Base-by-base conservation (phyloP, 1,284 basidiomycete genomes). In the Uromyces viciae-fabae region DNA sequence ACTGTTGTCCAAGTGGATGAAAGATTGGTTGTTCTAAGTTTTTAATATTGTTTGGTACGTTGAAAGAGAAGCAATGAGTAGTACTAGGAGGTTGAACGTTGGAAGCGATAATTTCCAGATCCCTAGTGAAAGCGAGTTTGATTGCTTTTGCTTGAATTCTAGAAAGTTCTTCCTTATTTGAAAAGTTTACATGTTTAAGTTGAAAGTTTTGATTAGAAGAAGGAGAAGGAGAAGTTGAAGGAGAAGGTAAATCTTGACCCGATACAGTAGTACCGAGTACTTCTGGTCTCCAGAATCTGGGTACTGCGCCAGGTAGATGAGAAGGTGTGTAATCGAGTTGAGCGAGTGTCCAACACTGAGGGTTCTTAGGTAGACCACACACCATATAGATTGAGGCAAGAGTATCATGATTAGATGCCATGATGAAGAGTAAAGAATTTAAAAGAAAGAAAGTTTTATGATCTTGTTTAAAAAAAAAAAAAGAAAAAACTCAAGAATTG, bases 81-180 rank as follows among this genome's bases (percentile, higher is more conserved):
- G 94, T 96, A 25, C 93, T 93, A 0, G 94, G 91, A 3, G 94
- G 94, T 83, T 95, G 92, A 9, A 95, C 89, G 0, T 93, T 93
- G 19, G 94, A 94, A 22, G 94, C 93, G 85, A 97, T 92, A 82
- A 98, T 92, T 85, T 98, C 95, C 71, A 98, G 93, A 87, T 95
- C 94, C 76, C 93, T 91, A 33, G 93, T 91, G 86, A 95, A 95
- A 86, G 87, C 81, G 82, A 93, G 92, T 89, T 97, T 96, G 86
- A 95, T 90, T 7, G 93, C 91, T 86, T 95, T 95, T 77, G 92
- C 92, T 71, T 95, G 89, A 89, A 96, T 92, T 87, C 93, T 94
- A 22, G 91, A 91, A 73, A 93, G 91, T 83, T 94, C 93, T 83
- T 69, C 76, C 68, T 71, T 79, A n/a, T n/a, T n/a, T n/a, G n/a